Conservation (phyloP, 495 filamentous ascomycete genomes). For the Podospora pseudocomata region DNA sequence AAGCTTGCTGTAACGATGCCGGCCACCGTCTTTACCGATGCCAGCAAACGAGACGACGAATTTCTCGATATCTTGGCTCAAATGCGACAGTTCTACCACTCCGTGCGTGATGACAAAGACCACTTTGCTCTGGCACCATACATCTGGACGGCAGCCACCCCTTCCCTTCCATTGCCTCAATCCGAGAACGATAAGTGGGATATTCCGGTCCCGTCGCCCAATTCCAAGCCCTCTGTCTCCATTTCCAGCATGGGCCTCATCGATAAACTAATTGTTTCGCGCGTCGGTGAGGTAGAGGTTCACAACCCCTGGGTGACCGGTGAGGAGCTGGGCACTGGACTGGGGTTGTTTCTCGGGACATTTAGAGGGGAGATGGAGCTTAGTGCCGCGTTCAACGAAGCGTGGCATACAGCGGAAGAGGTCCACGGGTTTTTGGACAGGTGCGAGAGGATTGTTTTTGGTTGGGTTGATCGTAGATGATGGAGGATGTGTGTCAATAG, state of each 20-base stretch:
- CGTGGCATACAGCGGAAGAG: constrained; percentile 32
- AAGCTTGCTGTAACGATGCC: constrained; percentile 24
- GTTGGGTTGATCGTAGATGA: background rate
- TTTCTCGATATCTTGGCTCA: constrained; percentile 8
- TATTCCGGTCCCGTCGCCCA: constrained; percentile 31
- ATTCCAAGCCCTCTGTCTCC: constrained; percentile 32
- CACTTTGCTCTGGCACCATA: constrained; percentile 14
- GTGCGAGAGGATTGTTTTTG: constrained; percentile 18
- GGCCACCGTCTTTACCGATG: background rate
- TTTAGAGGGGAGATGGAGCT: constrained; percentile 33
- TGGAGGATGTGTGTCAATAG: background rate
- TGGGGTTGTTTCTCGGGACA: constrained; percentile 40
- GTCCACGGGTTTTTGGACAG: constrained; percentile 28
- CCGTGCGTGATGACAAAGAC: constrained; percentile 6
- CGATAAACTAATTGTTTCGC: constrained; percentile 27
- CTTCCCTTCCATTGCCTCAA: constrained; percentile 17
- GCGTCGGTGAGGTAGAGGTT: constrained; percentile 28
- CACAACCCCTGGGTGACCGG: constrained; percentile 43
- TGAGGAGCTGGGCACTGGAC: constrained; percentile 37
- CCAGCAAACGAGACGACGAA: background rate
- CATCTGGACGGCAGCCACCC: constrained; percentile 30
- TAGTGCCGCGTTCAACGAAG: constrained; percentile 42
- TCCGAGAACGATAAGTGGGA: background rate
- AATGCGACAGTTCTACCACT: constrained; percentile 6
- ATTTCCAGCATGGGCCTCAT: constrained; percentile 41